Base-by-base conservation (phyloP, 257 asterid species). In the Solanum chilense region DNA sequence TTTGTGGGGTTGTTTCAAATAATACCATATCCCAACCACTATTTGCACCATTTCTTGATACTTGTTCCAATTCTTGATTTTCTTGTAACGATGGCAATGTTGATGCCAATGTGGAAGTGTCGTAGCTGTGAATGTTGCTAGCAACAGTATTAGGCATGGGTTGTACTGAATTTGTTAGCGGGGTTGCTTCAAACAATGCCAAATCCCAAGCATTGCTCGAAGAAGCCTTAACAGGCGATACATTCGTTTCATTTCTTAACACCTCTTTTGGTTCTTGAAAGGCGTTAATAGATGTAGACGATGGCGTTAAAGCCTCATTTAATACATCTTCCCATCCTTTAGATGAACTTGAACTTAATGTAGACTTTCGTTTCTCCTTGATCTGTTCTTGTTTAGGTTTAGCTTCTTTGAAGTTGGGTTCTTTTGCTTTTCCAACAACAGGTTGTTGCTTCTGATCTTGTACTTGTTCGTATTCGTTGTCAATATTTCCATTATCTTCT, bases 261-360 rank as follows among this genome's bases (percentile, higher is more conserved):
- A 86, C 20, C 20, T 84, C 86, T 68, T 77, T 88, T 4, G 85
- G 16, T 13, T 82, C 82, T 35, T 76, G 25, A 35, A 76, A 76
- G 71, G 85, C 85, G 2, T 37, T 29, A 49, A 56, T 76, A 23
- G 83, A 29, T 37, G 82, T 27, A 20, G 89, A 14, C 5, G 89
- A 88, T 71, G 90, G 23, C 4, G 92, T 82, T 62, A 84, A 29
- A 1, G 33, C 74, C 85, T 92, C 95, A 3, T 89, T 90, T 25
- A 95, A 87, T 85, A 91, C 90, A 27, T 78, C 82, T 68, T 94
- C 98, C 98, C 97, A 93, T 45, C 89, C 90, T 82, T 81, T 90
- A 13, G 87, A 73, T 20, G 86, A 82, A 62, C 35, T 39, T 6
- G 89, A 7, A 10, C 90, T 11, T 11, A 86, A 89, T 42, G 60